Conservation (phyloP, 192 early-diverging fungal genomes). For the Phycomyces blakesleeanus region DNA sequence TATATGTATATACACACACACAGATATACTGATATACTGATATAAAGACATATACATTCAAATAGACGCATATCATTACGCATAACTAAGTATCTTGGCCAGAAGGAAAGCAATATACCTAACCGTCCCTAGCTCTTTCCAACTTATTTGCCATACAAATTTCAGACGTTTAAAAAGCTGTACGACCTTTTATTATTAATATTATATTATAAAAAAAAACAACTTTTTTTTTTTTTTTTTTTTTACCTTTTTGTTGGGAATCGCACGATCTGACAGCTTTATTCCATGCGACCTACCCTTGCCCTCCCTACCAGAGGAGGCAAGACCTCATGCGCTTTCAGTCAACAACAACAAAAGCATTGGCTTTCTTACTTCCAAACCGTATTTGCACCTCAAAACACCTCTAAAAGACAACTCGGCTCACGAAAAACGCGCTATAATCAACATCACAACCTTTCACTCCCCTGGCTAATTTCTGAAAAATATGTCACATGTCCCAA, state of each 20-base stretch:
- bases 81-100: too few relatives aligned
- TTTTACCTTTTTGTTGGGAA: too few relatives aligned
- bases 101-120: too few relatives aligned
- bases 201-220: neutral
- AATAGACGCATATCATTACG: too few relatives aligned
- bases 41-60: too few relatives aligned
- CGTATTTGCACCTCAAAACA: neutral
- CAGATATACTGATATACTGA: too few relatives aligned
- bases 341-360: neutral
- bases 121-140: neutral
- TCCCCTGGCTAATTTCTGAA: neutral
- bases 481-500: neutral
- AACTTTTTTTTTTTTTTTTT: too few relatives aligned
- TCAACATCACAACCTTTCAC: neutral
- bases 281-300: slow-evolving; percentile 8
- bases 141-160: neutral
- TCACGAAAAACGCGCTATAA: neutral
- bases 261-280: too few relatives aligned
- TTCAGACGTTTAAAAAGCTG: neutral
- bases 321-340: neutral
- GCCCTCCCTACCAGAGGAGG: slow-evolving; percentile 2
- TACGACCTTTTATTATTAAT: neutral
- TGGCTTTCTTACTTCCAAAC: neutral
- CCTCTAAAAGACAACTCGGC: neutral
- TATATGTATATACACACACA: too few relatives aligned